Base-by-base conservation (phyloP, 306 rosid species). In the Trichosanthes truncata region DNA sequence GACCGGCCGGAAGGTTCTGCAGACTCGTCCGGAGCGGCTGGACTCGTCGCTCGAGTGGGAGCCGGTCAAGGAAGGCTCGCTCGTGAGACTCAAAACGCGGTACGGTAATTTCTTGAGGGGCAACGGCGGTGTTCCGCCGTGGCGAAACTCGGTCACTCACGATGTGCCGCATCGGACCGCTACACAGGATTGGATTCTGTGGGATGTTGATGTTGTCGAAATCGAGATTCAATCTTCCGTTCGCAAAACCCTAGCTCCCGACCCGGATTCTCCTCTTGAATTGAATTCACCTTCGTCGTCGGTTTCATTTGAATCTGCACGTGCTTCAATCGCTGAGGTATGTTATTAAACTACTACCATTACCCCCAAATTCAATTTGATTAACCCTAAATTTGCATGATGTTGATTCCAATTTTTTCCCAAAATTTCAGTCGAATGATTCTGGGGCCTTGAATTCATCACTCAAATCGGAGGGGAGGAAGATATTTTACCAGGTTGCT, bases 81-180 rank as follows among this genome's bases (percentile, higher is more conserved):
- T 49, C 23, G 76, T 86, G 18, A 85, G 80, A 83, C 86, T 91
- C 14, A 89, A 82, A 62, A 87, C 90, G 3, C 74, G 89, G 7
- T 86, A 91, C 14, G 90, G 89, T 0, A 83, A 89, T 52, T 91
- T 87, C 71, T 74, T 91, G 53, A 84, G 96, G n/a, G 96, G 85
- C 0, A 89, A 91, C 61, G 90, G 93, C 0, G 93, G 96, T 0
- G 0, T 91, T 45, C 96, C 96, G 0, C 96, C 96, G 1, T 91
- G 96, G 96, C 77, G 89, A 31, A 91, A 91, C 76, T 86, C 91
- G 2, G 84, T 91, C 4, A 91, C 96, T n/a, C 93, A 91, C 40
- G 93, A 91, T 72, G 80, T 83, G 4, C 96, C 96, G 0, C 88
- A 86, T 8, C 81, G 91, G 23, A 79, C 93, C 7, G 76, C 43